These are phyloP conservation scores for Mitragyna speciosa DNA, from an alignment of 257 asterid species.

Conservation along the genomic window DNA sequence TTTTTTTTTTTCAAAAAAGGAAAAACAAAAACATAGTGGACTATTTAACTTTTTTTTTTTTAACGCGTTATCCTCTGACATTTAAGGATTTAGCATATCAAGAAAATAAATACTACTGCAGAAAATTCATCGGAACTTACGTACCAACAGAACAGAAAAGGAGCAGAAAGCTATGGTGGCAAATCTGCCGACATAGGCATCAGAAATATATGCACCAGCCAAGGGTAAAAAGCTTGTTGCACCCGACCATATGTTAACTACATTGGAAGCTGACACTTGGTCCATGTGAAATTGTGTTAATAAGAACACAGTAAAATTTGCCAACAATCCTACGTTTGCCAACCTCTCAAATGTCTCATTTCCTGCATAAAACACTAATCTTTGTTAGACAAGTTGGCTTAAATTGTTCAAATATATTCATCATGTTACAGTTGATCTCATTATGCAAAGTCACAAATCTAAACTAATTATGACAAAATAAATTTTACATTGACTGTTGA, in stretches of 20 bases:
- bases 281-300: slow-evolving; percentile 64
- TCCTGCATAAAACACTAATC: slow-evolving; percentile 38
- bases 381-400: background rate
- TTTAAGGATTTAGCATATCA: background rate
- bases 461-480: too few relatives aligned
- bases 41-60: background rate
- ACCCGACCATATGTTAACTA: slow-evolving; percentile 59
- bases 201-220: slow-evolving; percentile 67
- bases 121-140: background rate
- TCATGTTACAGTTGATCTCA: too few relatives aligned
- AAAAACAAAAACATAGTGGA: too few relatives aligned
- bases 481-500: too few relatives aligned
- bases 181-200: slow-evolving; percentile 66
- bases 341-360: slow-evolving; percentile 82
- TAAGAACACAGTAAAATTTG: slow-evolving; percentile 70
- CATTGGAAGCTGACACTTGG: slow-evolving; percentile 72
- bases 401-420: background rate
- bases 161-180: slow-evolving; percentile 58
- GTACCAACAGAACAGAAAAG: slow-evolving; percentile 51
- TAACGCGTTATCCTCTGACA: background rate
- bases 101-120: background rate
- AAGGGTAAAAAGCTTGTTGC: slow-evolving; percentile 58
- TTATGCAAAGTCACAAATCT: background rate
- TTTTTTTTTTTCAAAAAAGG: too few relatives aligned
- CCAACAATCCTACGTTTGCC: slow-evolving; percentile 59